Percentiles rank a stretch among this genome's conserved stretches.
Conservation (phyloP, 495 filamentous ascomycete species). For the Tuber melanosporum region DNA sequence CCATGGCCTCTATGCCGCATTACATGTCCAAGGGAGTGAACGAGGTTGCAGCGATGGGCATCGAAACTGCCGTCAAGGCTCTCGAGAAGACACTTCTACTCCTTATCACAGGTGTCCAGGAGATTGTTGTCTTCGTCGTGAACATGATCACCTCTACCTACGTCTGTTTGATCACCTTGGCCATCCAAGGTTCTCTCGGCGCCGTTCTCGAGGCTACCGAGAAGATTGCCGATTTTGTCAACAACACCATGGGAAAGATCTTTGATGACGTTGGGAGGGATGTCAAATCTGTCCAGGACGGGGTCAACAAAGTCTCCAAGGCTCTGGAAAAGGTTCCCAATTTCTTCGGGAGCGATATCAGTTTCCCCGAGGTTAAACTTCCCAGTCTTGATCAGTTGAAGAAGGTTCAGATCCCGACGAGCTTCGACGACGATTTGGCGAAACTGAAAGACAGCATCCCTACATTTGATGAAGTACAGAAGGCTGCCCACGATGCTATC, state of each 20-base stretch:
- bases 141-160: constrained; percentile 84
- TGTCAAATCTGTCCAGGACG: constrained; percentile 53
- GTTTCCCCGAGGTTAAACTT: constrained; percentile 54
- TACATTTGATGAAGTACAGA: constrained; percentile 72
- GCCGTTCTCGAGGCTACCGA: constrained; percentile 61
- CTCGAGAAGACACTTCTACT: constrained; percentile 69
- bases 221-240: constrained; percentile 65
- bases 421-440: constrained; percentile 57
- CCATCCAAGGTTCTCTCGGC: constrained; percentile 67
- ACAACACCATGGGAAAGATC: constrained; percentile 61
- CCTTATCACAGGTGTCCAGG: constrained; percentile 74
- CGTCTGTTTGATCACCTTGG: constrained; percentile 74
- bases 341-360: constrained; percentile 44
- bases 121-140: constrained; percentile 81
- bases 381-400: constrained; percentile 57
- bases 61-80: constrained; percentile 69
- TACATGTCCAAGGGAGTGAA: constrained; percentile 87
- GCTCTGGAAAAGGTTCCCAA: constrained; percentile 41
- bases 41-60: constrained; percentile 65
- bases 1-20: constrained; percentile 96
- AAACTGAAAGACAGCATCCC: constrained; percentile 71
- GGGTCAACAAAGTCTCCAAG: constrained; percentile 54
- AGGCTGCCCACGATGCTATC: constrained; percentile 65
- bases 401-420: constrained; percentile 59
- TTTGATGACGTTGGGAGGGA: constrained; percentile 55